phyloP scores from a whole-genome alignment of 345 rosid species.

The Diplotaxis tenuifolia region DNA sequence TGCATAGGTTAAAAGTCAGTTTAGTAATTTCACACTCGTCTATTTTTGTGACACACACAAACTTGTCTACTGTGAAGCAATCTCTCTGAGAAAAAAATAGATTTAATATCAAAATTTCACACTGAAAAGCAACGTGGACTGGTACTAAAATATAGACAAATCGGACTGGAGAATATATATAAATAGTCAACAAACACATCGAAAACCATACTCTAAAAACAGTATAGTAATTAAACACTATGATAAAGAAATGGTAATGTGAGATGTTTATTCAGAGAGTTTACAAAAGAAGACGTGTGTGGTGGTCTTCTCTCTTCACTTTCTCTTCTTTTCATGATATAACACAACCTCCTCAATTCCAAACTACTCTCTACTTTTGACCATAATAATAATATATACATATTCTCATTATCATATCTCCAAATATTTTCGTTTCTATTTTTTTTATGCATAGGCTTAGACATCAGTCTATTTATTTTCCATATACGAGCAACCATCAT shows the following conservation, averaged over 20 bases:
- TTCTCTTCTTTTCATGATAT: constrained; percentile 34
- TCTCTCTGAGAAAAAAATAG: neutral
- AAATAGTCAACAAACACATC: constrained; percentile 21
- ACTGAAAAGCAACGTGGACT: constrained; percentile 2
- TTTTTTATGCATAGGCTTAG: neutral
- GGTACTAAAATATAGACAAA: neutral
- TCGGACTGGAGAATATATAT: neutral
- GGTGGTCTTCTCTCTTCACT: constrained; percentile 30
- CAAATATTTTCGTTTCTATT: neutral
- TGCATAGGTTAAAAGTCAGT: neutral
- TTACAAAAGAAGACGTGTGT: constrained; percentile 24
- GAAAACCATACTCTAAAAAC: neutral
- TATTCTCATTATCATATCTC: constrained; percentile 6
- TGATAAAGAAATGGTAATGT: constrained; percentile 9
- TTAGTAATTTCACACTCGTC: neutral
- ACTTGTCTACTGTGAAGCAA: neutral
- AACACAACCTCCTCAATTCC: constrained; percentile 17
- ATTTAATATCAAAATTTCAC: neutral
- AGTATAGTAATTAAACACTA: neutral
- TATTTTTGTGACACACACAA: neutral
- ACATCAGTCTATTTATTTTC: neutral
- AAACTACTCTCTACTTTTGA: constrained; percentile 22
- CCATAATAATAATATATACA: constrained; percentile 19
- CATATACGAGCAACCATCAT: neutral
- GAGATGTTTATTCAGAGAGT: constrained; percentile 20